A percentile compares a stretch with the other conserved stretches of the same genome.
These are phyloP conservation scores for Phytopythium litorale DNA, from an alignment of 352 stramenopile genomes.

Conservation along the genomic window DNA sequence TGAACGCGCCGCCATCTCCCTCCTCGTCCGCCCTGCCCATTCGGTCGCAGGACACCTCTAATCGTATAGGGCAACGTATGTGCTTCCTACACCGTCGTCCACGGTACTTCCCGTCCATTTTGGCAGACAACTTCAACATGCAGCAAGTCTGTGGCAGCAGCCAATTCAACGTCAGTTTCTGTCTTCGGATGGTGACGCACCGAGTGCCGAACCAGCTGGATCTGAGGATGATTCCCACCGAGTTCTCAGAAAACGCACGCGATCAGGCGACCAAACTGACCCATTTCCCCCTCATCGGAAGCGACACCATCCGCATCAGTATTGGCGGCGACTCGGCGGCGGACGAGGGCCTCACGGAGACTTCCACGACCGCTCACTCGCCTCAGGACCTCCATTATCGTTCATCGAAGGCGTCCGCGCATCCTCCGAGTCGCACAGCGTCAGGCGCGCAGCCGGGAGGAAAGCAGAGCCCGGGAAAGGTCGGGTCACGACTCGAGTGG, in stretches of 20 bases:
- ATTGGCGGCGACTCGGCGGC: no score
- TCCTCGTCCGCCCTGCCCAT: neutral
- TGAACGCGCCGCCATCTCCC: constrained; percentile 22
- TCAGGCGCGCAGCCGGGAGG: no score
- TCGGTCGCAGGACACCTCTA: neutral
- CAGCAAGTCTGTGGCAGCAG: neutral
- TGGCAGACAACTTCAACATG: neutral
- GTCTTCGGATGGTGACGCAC: neutral
- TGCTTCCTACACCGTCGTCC: neutral
- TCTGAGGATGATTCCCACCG: neutral
- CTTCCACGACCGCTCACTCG: no score
- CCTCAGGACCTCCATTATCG: no score
- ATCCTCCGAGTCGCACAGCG: no score
- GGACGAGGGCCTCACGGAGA: no score
- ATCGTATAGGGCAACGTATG: neutral
- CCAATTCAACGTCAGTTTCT: neutral
- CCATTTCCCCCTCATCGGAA: neutral
- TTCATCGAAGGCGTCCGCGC: no score
- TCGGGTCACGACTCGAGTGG: no score
- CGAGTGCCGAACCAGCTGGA: neutral
- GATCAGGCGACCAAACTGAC: neutral
- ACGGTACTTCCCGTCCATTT: neutral
- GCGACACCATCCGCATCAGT: no score
- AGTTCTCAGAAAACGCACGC: neutral
- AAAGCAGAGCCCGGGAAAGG: no score